A percentile compares a stretch with the other conserved stretches of the same genome.
phyloP scores from a whole-genome alignment of 768 basidiomycete genomes.

The Pleurotus djamor region DNA sequence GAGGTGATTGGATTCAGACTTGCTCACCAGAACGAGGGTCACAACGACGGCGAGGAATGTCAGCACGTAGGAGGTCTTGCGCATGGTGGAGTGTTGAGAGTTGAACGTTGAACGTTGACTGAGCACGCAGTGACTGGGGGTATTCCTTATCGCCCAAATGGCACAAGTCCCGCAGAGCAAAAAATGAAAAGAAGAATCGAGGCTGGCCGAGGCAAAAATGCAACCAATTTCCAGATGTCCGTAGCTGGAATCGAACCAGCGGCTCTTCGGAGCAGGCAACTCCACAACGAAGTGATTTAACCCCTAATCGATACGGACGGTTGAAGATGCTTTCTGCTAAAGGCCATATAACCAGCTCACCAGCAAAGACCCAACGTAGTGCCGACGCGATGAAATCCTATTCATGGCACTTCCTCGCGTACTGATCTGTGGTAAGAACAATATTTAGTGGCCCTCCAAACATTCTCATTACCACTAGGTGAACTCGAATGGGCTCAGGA shows the following conservation, averaged over 20 bases:
- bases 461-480: conserved; percentile 27
- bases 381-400: too few species aligned
- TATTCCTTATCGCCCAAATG: background rate
- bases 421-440: conserved; percentile 36
- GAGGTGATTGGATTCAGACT: background rate
- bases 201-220: background rate
- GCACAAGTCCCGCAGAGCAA: background rate
- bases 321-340: background rate
- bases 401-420: conserved; percentile 21
- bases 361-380: too few species aligned
- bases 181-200: too few species aligned
- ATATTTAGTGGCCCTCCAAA: background rate
- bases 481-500: conserved; percentile 80
- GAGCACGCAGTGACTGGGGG: background rate
- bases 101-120: background rate
- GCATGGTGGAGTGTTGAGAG: conserved; percentile 39
- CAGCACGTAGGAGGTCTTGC: conserved; percentile 67
- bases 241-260: conserved; percentile 19
- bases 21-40: conserved; percentile 51
- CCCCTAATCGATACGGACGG: conserved; percentile 18
- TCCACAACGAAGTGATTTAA: conserved; percentile 19
- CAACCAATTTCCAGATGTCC: conserved; percentile 10
- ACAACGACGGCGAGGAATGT: conserved; percentile 56
- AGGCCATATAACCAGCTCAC: too few species aligned
- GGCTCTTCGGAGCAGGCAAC: conserved; percentile 11